Base-by-base conservation (phyloP, 202 grass and related monocot genomes). In the Schoenoplectus tabernaemontani region DNA sequence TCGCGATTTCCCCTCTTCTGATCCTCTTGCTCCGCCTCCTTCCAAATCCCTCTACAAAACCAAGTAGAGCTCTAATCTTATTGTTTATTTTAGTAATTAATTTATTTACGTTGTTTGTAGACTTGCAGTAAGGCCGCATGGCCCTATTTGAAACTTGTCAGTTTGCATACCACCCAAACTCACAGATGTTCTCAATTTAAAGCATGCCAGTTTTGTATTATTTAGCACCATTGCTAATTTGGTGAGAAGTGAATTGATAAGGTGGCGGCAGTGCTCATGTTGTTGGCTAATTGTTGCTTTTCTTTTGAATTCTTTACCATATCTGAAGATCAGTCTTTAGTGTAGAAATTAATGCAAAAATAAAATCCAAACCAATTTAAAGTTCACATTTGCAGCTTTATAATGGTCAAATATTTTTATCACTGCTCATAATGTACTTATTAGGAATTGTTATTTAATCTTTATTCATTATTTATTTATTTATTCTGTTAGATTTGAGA, bases 1-100 rank as follows among this genome's bases (percentile, higher is more conserved):
- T 65, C 77, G 86, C 62, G 89, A 98, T 74, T 95, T 98, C 53
- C 89, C 87, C 60, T 46, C 81, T 68, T 80, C 81, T 20, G 53
- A 59, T 37, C 65, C 79, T 10, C 83, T n/a, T 56, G 64, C 37
- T 81, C 71, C 81, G 39, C 24, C 82, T 51, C 81, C 91, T 57
- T 87, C 86, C 42, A 98, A 91, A 87, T 86, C 91, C 63, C 51
- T 91, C 46, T 98, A 98, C 85, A 90, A 84, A 74, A 86, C 69
- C 47, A 94, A 90, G 95, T 92, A 81, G 30, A 59, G 51, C 16
- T 11, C 41, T 78, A 7, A 47, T n/a, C 12, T 9, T 57, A 33
- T 28, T 57, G 3, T 57, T 41, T 74, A n/a, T 0, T n/a, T 43
- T n/a, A 32, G 33, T 62, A 17, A 8, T 65, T 9, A 33, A 41